Evolutionary conservation across 352 stramenopile genomes (phyloP).

Genomic region (Phytopythium aichiense): DNA sequence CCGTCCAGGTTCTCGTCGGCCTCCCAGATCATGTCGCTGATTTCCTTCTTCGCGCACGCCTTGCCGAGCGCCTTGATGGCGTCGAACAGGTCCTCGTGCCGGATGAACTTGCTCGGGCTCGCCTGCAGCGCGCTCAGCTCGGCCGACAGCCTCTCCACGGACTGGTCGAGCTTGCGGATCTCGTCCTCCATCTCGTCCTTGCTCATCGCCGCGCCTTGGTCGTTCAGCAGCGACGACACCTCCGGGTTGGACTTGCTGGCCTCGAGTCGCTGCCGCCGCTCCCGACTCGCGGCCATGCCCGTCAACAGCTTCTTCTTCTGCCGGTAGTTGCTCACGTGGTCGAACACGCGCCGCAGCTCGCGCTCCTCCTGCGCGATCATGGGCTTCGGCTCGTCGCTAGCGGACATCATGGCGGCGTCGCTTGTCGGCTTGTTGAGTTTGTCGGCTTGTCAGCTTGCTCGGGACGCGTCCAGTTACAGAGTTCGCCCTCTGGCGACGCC

Average conservation of each 20-base stretch:
- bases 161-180: constrained; percentile 56
- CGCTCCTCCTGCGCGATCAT: constrained; percentile 95
- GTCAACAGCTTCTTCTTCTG: constrained; percentile 75
- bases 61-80: constrained; percentile 93
- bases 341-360: constrained; percentile 93
- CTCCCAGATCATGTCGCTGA: constrained; percentile 98
- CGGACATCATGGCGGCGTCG: constrained; percentile 55
- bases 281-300: constrained; percentile 38
- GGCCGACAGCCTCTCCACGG: constrained; percentile 39
- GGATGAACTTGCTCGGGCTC: constrained; percentile 71
- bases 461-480: constrained; percentile 1
- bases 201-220: constrained; percentile 76
- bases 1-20: constrained; percentile 97
- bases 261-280: constrained; percentile 58
- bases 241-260: constrained; percentile 64
- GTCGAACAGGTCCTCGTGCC: constrained; percentile 91
- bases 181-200: constrained; percentile 76
- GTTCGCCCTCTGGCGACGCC: constrained; percentile 4
- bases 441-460: not conserved
- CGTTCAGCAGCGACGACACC: constrained; percentile 69
- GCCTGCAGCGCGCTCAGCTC: constrained; percentile 56
- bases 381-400: constrained; percentile 67
- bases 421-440: not conserved
- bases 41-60: constrained; percentile 91
- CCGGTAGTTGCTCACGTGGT: constrained; percentile 90